Percentiles rank a stretch among this genome's conserved stretches.
Conservation (phyloP, 768 basidiomycete genomes). For the Lentinula raphanica region DNA sequence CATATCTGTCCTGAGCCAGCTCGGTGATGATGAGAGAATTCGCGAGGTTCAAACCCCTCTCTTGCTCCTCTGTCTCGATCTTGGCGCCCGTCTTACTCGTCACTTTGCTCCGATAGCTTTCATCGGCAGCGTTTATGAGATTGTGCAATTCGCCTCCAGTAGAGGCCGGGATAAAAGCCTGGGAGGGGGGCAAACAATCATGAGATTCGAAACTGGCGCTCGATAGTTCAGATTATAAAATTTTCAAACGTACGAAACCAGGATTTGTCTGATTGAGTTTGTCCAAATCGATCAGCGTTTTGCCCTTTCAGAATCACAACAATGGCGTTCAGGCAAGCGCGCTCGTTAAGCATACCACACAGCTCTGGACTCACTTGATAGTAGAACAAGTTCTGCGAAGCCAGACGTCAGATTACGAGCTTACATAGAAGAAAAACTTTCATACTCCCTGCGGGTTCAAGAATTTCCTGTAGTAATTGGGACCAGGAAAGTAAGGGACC, state of each 20-base stretch:
- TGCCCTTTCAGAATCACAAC: not conserved
- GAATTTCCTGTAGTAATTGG: not conserved
- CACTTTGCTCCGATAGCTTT: not conserved
- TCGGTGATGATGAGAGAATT: not conserved
- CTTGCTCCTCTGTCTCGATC: not conserved
- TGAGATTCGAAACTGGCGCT: no score
- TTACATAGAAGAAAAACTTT: not conserved
- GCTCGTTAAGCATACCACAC: no score
- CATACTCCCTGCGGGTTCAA: not conserved
- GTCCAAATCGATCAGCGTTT: not conserved
- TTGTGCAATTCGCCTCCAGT: not conserved
- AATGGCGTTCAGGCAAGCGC: no score
- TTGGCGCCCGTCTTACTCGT: not conserved
- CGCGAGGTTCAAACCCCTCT: not conserved
- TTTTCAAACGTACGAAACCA: no score
- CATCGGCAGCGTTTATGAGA: not conserved
- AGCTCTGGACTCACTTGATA: not conserved
- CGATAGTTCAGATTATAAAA: no score
- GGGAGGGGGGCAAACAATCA: not conserved
- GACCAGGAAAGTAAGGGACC: not conserved
- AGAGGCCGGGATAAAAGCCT: not conserved
- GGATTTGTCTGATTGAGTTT: no score
- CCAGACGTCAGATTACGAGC: not conserved
- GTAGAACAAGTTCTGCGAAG: not conserved
- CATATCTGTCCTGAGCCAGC: not conserved